Percentiles rank a stretch among this genome's conserved stretches.
These are phyloP conservation scores for Picea sitchensis DNA, from an alignment of 75 land plant genomes.

Conservation along the genomic window DNA sequence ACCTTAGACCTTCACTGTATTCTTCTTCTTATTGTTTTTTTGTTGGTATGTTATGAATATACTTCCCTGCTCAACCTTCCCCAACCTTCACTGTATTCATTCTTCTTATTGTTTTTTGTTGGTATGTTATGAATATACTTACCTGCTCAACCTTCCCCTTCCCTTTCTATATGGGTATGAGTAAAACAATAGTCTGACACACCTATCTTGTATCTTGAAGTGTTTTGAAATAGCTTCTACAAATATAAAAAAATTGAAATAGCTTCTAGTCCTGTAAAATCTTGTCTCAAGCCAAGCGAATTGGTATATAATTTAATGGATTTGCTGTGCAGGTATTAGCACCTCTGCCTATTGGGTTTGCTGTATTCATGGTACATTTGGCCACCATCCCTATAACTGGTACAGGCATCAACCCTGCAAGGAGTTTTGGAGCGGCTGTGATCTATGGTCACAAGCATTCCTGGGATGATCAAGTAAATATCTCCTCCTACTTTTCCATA, in stretches of 20 bases:
- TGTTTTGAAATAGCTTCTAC: too few relatives aligned
- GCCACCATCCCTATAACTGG: not conserved
- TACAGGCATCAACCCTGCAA: not conserved
- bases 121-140: not conserved
- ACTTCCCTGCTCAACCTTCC: too few relatives aligned
- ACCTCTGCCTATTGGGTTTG: not conserved
- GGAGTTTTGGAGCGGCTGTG: conserved; percentile 2
- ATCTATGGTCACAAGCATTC: not conserved
- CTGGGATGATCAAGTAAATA: not conserved
- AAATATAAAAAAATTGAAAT: too few relatives aligned
- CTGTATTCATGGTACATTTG: not conserved
- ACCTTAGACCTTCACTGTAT: not conserved
- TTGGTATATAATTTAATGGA: not conserved
- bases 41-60: not conserved
- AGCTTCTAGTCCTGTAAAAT: too few relatives aligned
- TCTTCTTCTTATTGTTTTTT: not conserved
- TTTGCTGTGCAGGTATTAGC: not conserved
- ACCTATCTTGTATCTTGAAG: too few relatives aligned
- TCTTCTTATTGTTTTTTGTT: not conserved
- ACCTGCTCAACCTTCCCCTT: too few relatives aligned
- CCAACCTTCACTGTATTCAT: not conserved
- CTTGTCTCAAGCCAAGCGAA: too few relatives aligned
- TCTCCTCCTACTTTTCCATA: too few relatives aligned
- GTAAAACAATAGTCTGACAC: too few relatives aligned
- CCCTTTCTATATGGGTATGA: too few relatives aligned